Base-by-base conservation (phyloP, 768 basidiomycete genomes). In the Boletellus ananiceps region DNA sequence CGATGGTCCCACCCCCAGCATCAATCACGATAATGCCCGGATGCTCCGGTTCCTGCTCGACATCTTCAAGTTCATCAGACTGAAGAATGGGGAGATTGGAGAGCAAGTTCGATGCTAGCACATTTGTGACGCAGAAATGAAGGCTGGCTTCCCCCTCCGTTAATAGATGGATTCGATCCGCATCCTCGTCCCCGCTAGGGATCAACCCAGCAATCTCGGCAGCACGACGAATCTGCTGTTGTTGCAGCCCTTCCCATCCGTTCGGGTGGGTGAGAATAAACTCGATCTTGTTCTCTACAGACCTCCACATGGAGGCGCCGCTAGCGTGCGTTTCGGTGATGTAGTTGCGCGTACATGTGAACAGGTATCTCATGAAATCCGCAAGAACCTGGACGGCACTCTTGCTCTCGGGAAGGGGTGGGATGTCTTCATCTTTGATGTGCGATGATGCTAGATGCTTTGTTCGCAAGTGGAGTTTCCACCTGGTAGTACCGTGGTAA, bases 1-100 rank as follows among this genome's bases (percentile, higher is more conserved):
- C 72, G 14, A 70, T 51, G 5, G 68, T 73, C 6, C 75, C 66
- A 1, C 74, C 72, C 8, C 78, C 79, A 16, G 56, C 60, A 57
- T 79, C 79, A 14, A 78, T 66, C 5, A 80, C 58, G 16, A 77
- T 61, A 4, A 77, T 52, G 0, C 68, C 69, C 23, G 66, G 50
- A 1, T 64, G 63, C 1, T 62, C 75, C 69, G 54, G 25, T 6
- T 43, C 42, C n/a, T 46, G 33, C 8, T 46, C 50, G 1, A 8
- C 46, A 4, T 56, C 44, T 0, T 41, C 40, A 13, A 9, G 12
- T 4, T 40, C 43, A n/a, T 23, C 52, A 2, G 54, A 9, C 15
- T 36, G 46, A 3, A 44, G 31, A 19, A 47, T 42, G 4, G 54
- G 42, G 4, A 49, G 1, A 9, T 41, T 37, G 12, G 48, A 51